Evolutionary conservation across 495 filamentous ascomycete genomes (phyloP).

Genomic region (Baudoinia panamericana): DNA sequence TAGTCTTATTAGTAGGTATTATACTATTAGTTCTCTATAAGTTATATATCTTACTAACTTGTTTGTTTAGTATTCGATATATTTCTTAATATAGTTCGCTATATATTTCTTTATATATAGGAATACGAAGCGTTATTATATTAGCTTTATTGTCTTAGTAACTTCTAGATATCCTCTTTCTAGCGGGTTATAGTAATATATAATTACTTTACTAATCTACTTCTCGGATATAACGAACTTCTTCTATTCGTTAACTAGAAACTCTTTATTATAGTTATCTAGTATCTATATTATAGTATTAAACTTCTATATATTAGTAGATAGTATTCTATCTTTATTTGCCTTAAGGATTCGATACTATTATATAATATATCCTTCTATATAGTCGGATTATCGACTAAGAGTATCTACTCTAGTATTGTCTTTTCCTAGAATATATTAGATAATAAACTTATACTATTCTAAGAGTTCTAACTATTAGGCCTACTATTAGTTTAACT

Average conservation of each 20-base stretch:
- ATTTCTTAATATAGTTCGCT: conserved; percentile 8
- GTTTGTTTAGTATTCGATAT: background rate
- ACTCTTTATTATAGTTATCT: too few species aligned
- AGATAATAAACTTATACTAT: background rate
- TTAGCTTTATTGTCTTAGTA: background rate
- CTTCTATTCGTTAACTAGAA: too few species aligned
- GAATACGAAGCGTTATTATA: conserved; percentile 8
- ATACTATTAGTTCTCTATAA: conserved; percentile 2
- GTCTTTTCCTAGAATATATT: background rate
- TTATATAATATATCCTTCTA: background rate
- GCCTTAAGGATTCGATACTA: background rate
- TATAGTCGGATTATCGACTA: background rate
- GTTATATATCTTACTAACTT: conserved; percentile 4
- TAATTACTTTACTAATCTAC: background rate
- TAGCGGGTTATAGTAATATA: conserved; percentile 6
- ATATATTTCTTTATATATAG: conserved; percentile 5
- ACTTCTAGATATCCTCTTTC: background rate
- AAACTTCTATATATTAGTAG: too few species aligned
- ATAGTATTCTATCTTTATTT: background rate
- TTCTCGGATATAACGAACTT: too few species aligned
- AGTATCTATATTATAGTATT: too few species aligned
- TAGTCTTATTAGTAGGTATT: background rate
- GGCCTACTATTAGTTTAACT: background rate
- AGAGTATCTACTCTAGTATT: conserved; percentile 1
- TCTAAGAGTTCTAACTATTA: background rate